Percentiles rank a stretch among this genome's conserved stretches.
These are phyloP conservation scores for Colletotrichum cereale DNA, from an alignment of 2,329 filamentous ascomycete species.

Conservation along the genomic window DNA sequence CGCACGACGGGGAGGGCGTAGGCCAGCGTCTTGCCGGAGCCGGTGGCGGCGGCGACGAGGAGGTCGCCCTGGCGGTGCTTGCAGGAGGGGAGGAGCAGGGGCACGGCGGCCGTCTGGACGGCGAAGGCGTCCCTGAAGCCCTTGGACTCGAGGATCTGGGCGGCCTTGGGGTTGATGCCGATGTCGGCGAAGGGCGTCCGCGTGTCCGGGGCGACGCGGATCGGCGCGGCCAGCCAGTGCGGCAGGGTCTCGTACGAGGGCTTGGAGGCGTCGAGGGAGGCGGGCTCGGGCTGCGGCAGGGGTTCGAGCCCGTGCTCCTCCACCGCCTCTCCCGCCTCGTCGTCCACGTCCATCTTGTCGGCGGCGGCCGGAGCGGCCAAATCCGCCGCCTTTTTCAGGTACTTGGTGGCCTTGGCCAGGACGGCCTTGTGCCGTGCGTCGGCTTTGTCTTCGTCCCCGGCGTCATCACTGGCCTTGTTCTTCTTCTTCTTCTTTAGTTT, in stretches of 20 bases:
- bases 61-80: conserved; percentile 78
- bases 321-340: conserved; percentile 48
- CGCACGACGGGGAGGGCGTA: conserved; percentile 90
- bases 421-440: conserved; percentile 62
- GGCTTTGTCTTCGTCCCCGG: conserved; percentile 43
- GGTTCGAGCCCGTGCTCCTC: conserved; percentile 81
- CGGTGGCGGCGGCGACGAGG: conserved; percentile 91
- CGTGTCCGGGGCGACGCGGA: conserved; percentile 73
- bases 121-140: conserved; percentile 80
- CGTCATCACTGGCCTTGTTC: conserved; percentile 17
- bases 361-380: conserved; percentile 51
- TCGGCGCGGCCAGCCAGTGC: conserved; percentile 81
- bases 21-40: conserved; percentile 94
- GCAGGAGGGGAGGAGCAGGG: conserved; percentile 78
- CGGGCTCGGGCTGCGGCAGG: conserved; percentile 80
- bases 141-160: conserved; percentile 74
- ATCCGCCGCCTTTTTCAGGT: conserved; percentile 62
- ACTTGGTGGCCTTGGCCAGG: conserved; percentile 68
- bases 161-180: conserved; percentile 70
- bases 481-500: conserved; percentile 43
- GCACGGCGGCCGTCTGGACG: conserved; percentile 84
- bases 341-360: conserved; percentile 48
- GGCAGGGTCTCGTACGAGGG: conserved; percentile 85
- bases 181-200: conserved; percentile 72
- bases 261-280: conserved; percentile 66